These are phyloP conservation scores for Porphyra umbilicalis DNA, from an alignment of 31 red algal species.

Conservation along the genomic window DNA sequence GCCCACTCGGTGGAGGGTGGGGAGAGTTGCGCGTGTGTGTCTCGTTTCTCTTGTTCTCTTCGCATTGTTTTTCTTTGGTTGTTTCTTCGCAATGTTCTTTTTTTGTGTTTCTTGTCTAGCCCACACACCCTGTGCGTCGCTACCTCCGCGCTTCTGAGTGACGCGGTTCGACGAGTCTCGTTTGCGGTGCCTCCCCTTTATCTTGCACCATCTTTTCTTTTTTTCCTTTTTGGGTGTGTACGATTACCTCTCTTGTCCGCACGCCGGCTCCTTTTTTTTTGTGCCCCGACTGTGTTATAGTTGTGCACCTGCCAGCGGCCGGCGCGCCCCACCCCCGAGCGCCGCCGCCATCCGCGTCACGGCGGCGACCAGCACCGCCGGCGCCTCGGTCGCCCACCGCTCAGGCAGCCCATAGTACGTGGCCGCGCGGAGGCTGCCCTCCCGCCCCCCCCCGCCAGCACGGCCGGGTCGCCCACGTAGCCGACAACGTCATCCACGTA, in stretches of 20 bases:
- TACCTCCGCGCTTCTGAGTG: too few relatives aligned
- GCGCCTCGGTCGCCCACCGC: not conserved
- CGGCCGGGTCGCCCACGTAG: slow-evolving; percentile 40
- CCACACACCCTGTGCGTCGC: too few relatives aligned
- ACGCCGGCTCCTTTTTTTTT: not conserved
- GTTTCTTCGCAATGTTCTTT: not conserved
- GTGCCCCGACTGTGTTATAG: not conserved
- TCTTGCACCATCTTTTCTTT: not conserved
- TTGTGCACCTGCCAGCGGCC: not conserved
- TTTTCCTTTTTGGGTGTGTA: not conserved
- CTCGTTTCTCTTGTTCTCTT: too few relatives aligned
- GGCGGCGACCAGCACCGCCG: not conserved
- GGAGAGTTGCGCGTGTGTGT: too few relatives aligned
- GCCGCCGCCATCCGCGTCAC: not conserved
- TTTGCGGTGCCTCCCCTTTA: not conserved
- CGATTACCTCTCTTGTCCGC: not conserved
- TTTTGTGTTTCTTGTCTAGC: not conserved
- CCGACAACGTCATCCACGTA: slow-evolving; percentile 66
- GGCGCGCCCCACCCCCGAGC: not conserved
- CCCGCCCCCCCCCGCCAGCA: slow-evolving; percentile 20
- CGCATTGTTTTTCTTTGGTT: too few relatives aligned
- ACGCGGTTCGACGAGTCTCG: too few relatives aligned
- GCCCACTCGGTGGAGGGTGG: too few relatives aligned
- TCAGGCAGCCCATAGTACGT: slow-evolving; percentile 56
- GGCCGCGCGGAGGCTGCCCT: slow-evolving; percentile 46